Evolutionary conservation across 2,329 filamentous ascomycete genomes (phyloP).

Genomic region (Diaporthe vaccinii): DNA sequence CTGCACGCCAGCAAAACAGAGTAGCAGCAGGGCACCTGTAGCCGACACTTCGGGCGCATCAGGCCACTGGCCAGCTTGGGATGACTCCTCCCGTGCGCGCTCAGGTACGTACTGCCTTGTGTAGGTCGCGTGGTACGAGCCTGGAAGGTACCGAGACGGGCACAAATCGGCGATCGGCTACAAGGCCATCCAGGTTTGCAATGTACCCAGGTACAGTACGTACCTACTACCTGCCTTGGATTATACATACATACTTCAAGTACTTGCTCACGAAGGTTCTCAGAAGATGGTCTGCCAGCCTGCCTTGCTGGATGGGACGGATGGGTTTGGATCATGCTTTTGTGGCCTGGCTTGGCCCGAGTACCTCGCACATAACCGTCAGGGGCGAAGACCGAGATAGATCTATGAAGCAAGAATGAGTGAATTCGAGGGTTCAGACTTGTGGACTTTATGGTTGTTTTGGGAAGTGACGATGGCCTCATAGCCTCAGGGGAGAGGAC

Average conservation of each 20-base stretch:
- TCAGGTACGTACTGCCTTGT: conserved; percentile 42
- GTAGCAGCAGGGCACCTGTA: background rate
- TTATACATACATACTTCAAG: background rate
- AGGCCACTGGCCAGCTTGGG: conserved; percentile 40
- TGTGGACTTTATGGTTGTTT: conserved; percentile 22
- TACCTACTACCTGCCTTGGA: background rate
- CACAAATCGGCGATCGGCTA: background rate
- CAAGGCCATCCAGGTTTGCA: background rate
- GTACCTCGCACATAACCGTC: background rate
- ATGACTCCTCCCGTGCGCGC: conserved; percentile 33
- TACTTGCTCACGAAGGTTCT: conserved; percentile 2
- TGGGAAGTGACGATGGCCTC: conserved; percentile 36
- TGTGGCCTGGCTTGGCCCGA: background rate
- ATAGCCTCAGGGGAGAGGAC: conserved; percentile 13
- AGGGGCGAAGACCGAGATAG: conserved; percentile 26
- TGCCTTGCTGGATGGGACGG: background rate
- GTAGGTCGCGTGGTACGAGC: background rate
- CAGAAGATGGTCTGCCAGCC: conserved; percentile 5
- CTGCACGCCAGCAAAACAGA: background rate
- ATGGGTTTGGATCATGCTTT: background rate
- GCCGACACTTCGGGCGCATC: conserved; percentile 34
- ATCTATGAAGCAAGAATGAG: background rate
- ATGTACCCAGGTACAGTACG: conserved; percentile 31
- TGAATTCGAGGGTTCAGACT: background rate
- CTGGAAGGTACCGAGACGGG: background rate